Conservation (phyloP, 345 rosid genomes). For the Hirschfeldia incana region DNA sequence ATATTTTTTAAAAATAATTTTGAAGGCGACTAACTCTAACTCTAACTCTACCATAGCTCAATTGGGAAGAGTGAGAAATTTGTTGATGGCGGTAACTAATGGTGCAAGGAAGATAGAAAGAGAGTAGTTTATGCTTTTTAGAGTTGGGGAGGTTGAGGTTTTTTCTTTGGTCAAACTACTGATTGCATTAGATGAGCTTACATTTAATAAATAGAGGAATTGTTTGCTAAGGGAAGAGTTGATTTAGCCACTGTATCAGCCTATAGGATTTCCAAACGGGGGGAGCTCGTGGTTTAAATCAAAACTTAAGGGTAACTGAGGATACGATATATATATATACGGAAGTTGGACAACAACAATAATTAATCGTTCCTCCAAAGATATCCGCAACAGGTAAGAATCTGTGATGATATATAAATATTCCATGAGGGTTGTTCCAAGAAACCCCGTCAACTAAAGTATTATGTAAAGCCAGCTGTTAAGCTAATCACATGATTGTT, state of each 20-base stretch:
- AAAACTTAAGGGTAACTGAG: neutral
- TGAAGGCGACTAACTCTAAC: neutral
- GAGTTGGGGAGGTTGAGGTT: neutral
- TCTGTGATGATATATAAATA: conserved; percentile 10
- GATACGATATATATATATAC: neutral
- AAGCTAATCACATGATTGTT: conserved; percentile 37
- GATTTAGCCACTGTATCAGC: no score
- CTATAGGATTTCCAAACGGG: no score
- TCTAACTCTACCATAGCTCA: neutral
- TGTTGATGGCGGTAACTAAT: neutral
- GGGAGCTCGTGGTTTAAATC: neutral
- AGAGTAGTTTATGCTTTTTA: neutral
- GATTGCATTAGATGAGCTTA: no score
- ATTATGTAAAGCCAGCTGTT: conserved; percentile 31
- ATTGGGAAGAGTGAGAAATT: neutral
- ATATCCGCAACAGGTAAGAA: neutral
- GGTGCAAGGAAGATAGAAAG: neutral
- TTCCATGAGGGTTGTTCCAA: conserved; percentile 36
- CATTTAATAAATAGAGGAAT: no score
- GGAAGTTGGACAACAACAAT: neutral
- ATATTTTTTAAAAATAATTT: no score
- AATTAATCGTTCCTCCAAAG: neutral
- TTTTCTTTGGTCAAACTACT: no score
- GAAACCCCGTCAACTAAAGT: conserved; percentile 9
- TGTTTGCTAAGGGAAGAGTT: no score